A percentile compares a stretch with the other conserved stretches of the same genome.
Evolutionary conservation across 1,284 basidiomycete species (phyloP).

Genomic region (Malassezia globosa): DNA sequence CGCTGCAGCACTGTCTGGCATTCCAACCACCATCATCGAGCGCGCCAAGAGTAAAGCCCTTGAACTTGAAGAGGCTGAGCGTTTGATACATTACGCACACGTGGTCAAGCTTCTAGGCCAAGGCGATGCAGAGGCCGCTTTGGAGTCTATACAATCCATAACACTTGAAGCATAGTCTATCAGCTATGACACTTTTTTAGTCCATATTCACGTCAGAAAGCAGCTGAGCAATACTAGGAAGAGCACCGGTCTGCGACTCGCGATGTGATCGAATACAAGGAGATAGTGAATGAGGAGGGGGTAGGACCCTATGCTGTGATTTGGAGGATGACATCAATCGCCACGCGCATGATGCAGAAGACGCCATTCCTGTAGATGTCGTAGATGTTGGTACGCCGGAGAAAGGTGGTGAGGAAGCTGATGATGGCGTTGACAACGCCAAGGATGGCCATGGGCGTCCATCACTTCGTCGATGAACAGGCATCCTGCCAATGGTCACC

Average conservation of each 20-base stretch:
- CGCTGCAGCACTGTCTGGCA: conserved; percentile 31
- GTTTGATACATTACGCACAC: not conserved
- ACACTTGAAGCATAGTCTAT: not conserved
- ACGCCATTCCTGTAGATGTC: not conserved
- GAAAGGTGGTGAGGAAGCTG: not conserved
- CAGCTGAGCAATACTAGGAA: conserved; percentile 28
- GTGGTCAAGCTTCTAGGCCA: not conserved
- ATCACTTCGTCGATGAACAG: not conserved
- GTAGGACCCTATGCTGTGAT: too few relatives aligned
- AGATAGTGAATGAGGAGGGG: not conserved
- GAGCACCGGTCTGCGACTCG: not conserved
- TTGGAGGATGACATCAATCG: too few relatives aligned
- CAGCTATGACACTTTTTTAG: not conserved
- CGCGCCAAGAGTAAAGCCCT: conserved; percentile 9
- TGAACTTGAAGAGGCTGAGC: not conserved
- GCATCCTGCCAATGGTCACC: not conserved
- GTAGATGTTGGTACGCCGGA: not conserved
- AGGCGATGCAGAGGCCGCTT: not conserved
- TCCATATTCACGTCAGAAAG: conserved; percentile 23
- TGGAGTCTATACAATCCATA: not conserved
- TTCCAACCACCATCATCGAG: conserved; percentile 15
- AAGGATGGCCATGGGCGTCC: not conserved
- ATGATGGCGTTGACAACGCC: not conserved
- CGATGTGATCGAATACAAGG: not conserved
- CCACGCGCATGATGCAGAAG: too few relatives aligned